These are phyloP conservation scores for Solanum medicagineum DNA, from an alignment of 257 asterid species.

Conservation along the genomic window DNA sequence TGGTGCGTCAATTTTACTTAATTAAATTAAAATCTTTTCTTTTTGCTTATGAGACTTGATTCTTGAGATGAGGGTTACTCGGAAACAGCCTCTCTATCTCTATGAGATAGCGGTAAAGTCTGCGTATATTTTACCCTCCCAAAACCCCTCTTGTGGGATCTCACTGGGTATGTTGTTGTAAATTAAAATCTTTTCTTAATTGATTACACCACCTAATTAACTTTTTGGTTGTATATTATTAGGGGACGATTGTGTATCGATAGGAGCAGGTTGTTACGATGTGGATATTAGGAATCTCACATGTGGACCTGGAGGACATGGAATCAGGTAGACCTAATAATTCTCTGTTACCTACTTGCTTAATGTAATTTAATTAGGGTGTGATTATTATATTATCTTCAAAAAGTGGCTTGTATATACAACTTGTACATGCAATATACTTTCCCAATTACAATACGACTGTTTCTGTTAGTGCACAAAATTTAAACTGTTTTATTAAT, in stretches of 20 bases:
- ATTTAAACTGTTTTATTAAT: not conserved
- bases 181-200: not conserved
- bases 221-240: too few species aligned
- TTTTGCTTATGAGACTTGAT: too few species aligned
- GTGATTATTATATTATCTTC: not conserved
- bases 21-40: not conserved
- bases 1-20: slow-evolving; percentile 10
- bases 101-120: too few species aligned
- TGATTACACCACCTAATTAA: not conserved
- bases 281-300: slow-evolving; percentile 54
- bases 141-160: too few species aligned
- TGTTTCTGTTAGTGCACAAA: not conserved
- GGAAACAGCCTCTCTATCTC: too few species aligned
- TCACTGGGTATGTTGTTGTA: too few species aligned
- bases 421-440: not conserved
- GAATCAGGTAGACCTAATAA: slow-evolving; percentile 34
- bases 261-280: slow-evolving; percentile 51
- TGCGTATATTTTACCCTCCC: too few species aligned
- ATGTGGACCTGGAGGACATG: slow-evolving; percentile 59
- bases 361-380: not conserved
- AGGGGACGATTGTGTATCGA: slow-evolving; percentile 66
- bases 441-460: not conserved
- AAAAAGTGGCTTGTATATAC: not conserved
- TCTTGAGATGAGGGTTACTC: too few species aligned
- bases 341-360: not conserved